Evolutionary conservation across 2,329 filamentous ascomycete species (phyloP).

Genomic region (Drechslerella stenobrocha): DNA sequence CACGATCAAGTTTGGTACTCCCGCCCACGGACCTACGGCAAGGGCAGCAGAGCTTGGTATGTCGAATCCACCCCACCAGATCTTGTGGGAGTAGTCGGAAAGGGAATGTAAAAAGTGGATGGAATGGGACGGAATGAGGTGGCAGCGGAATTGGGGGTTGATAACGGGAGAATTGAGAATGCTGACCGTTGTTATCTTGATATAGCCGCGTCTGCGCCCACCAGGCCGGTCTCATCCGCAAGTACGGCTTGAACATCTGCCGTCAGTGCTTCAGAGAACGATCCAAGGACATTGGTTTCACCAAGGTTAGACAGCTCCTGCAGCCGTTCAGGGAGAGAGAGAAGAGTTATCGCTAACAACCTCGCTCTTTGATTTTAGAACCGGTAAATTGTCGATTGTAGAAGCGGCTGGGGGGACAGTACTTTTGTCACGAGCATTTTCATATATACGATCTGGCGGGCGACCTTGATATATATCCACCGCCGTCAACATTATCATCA

Average conservation of each 20-base stretch:
- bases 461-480: conserved; percentile 4
- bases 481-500: conserved; percentile 8
- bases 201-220: conserved; percentile 82
- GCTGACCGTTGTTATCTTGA: conserved; percentile 50
- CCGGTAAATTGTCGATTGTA: conserved; percentile 37
- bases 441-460: conserved; percentile 38
- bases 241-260: conserved; percentile 94
- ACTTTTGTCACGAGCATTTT: conserved; percentile 34
- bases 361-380: conserved; percentile 11
- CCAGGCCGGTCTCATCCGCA: conserved; percentile 98
- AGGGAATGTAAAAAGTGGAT: conserved; percentile 36
- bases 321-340: not conserved
- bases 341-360: conserved; percentile 11
- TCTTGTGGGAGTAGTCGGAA: conserved; percentile 27
- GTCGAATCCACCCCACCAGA: conserved; percentile 55
- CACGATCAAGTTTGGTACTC: conserved; percentile 99
- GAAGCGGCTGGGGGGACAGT: conserved; percentile 4
- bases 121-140: too few relatives aligned
- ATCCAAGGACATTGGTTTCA: conserved; percentile 72
- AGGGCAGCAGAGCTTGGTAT: conserved; percentile 92
- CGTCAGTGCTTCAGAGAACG: conserved; percentile 79
- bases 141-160: too few relatives aligned
- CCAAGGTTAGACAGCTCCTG: conserved; percentile 62
- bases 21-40: conserved; percentile 94
- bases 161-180: conserved; percentile 17